Conservation (phyloP, 2,329 filamentous ascomycete genomes). For the Ascocoryne sarcoides region DNA sequence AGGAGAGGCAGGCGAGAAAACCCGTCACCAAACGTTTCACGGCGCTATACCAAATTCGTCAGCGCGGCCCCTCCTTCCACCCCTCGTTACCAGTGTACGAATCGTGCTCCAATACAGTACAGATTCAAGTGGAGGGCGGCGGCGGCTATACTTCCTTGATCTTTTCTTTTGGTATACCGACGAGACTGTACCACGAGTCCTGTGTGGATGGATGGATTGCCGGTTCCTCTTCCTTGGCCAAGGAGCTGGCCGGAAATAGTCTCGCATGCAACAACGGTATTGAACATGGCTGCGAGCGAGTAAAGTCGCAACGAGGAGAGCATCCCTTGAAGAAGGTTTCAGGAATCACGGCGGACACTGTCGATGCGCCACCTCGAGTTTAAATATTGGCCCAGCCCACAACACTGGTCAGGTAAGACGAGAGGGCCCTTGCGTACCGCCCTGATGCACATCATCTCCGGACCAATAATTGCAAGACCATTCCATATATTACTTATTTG, state of each 20-base stretch:
- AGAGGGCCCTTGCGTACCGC: conserved; percentile 15
- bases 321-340: conserved; percentile 18
- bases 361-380: conserved; percentile 6
- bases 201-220: no score
- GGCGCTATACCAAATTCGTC: neutral
- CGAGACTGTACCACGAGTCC: no score
- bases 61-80: conserved; percentile 2
- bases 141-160: conserved; percentile 5
- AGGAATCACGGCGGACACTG: conserved; percentile 11
- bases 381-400: conserved; percentile 4
- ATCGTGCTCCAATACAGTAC: neutral
- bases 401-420: conserved; percentile 7
- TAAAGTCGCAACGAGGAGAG: conserved; percentile 14
- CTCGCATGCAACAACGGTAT: conserved; percentile 13
- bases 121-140: conserved; percentile 1
- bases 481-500: conserved; percentile 8
- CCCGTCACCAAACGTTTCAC: neutral
- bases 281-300: conserved; percentile 15
- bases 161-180: no score
- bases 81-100: neutral
- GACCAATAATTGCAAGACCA: conserved; percentile 7
- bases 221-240: neutral
- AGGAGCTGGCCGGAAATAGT: conserved; percentile 15
- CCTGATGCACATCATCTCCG: conserved; percentile 19
- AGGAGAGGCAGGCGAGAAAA: neutral